Conservation (phyloP, 805 yeast species). For the Wickerhamiella galacta region DNA sequence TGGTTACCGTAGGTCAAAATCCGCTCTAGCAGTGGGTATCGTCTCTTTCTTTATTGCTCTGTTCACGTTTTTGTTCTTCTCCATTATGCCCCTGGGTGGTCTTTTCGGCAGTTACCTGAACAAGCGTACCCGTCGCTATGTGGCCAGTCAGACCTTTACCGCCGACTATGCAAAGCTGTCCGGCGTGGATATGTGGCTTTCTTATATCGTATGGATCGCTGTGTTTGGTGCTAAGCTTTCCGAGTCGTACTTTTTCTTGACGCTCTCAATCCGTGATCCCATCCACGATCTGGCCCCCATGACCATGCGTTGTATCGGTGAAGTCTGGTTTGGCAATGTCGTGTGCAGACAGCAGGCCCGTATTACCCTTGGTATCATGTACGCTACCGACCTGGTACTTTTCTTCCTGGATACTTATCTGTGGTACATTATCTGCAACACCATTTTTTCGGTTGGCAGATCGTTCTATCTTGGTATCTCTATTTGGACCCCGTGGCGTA, state of each 20-base stretch:
- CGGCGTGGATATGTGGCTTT: constrained; percentile 93
- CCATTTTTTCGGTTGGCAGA: constrained; percentile 90
- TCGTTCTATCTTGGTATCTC: constrained; percentile 98
- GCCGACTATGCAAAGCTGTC: constrained; percentile 67
- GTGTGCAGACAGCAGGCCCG: constrained; percentile 77
- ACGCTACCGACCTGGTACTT: constrained; percentile 76
- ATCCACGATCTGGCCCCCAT: constrained; percentile 73
- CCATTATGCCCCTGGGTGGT: constrained; percentile 94
- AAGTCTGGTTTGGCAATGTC: constrained; percentile 62
- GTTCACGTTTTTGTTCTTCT: constrained; percentile 67
- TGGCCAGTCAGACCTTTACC: constrained; percentile 90
- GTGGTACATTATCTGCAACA: constrained; percentile 95
- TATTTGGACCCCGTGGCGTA: constrained; percentile 98
- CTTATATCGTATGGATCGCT: constrained; percentile 75
- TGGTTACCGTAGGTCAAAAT: constrained; percentile 38
- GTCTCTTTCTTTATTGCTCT: constrained; percentile 82
- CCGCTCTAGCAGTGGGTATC: constrained; percentile 65
- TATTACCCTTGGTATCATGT: constrained; percentile 84
- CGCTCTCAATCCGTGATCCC: constrained; percentile 83
- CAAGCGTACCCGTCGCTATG: constrained; percentile 70
- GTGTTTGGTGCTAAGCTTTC: constrained; percentile 78
- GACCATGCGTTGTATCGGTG: constrained; percentile 92
- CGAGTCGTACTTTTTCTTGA: constrained; percentile 88
- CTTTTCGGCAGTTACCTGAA: constrained; percentile 84
- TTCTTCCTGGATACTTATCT: constrained; percentile 97